phyloP scores from a whole-genome alignment of 371 early-diverging fungal genomes.

The Actinomucor elegans region DNA sequence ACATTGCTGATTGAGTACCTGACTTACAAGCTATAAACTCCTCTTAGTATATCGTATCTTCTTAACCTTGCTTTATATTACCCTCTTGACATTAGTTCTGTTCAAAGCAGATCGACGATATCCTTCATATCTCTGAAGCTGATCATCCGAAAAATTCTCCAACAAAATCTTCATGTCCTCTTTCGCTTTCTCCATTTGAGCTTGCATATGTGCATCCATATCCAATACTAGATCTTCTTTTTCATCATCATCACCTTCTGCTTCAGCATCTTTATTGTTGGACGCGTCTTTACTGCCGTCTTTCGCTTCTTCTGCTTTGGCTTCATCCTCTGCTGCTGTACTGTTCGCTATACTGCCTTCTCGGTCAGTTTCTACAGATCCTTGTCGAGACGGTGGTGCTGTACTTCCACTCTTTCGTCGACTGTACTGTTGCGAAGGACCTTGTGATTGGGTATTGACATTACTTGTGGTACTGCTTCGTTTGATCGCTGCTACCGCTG shows the following conservation, averaged over 20 bases:
- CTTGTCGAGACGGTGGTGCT: constrained; percentile 35
- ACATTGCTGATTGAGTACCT: constrained; percentile 81
- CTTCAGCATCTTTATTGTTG: constrained; percentile 23
- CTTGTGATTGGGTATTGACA: background rate
- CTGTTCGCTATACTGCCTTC: constrained; percentile 28
- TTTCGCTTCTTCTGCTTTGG: constrained; percentile 28
- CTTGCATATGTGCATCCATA: constrained; percentile 47
- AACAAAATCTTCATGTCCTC: constrained; percentile 66
- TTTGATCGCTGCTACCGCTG: constrained; percentile 42
- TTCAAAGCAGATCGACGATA: constrained; percentile 88
- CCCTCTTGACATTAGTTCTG: constrained; percentile 83
- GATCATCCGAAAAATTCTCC: constrained; percentile 80
- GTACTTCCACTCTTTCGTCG: constrained; percentile 23
- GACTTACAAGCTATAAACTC: constrained; percentile 60
- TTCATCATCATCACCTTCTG: constrained; percentile 46
- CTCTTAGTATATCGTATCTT: too few species aligned
- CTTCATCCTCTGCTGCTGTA: constrained; percentile 18
- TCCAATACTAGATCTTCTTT: constrained; percentile 41
- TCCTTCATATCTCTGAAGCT: constrained; percentile 86
- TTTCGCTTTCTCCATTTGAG: constrained; percentile 49
- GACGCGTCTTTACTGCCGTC: constrained; percentile 40
- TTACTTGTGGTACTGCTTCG: constrained; percentile 3
- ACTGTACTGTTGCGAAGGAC: constrained; percentile 4
- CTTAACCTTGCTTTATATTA: constrained; percentile 27
- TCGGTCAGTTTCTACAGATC: constrained; percentile 45